Base-by-base conservation (phyloP, 2,329 filamentous ascomycete species). In the Diaporthe eres region DNA sequence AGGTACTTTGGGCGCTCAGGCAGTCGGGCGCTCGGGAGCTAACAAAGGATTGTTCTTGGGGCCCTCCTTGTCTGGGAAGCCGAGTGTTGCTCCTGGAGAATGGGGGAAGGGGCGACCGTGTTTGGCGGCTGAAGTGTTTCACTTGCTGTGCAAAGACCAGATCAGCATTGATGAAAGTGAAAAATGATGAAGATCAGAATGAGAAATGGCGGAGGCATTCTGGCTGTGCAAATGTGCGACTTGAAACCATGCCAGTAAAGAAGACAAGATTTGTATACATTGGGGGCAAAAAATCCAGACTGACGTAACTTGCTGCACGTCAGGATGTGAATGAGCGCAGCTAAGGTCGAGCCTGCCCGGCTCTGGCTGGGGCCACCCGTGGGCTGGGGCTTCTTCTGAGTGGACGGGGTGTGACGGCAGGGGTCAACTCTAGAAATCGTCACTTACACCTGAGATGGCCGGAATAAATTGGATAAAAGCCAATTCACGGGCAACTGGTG, bases 221-320 rank as follows among this genome's bases (percentile, higher is more conserved):
- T n/a, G 65, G 19, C 47, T 39, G 31, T 28, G 44, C 10, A 25
- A 15, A 34, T 60, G 37, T 44, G 60, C 28, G 15, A 42, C 49
- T n/a, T 44, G 31, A 25, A 39, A 25, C 31, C 15, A 39, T 10
- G 31, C 47, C 47, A 53, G 2, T 15, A 10, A 19, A 22, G 28
- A 4, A 22, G n/a, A 8, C 34, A 55, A n/a, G 37, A n/a, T 28
- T 39, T 55, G 34, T 39, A 13, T 19, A 22, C 7, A n/a, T 39
- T 25, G 60, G 57, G n/a, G 42, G 44, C n/a, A 42, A 60, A 28
- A 53, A 44, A 44, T 12, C 37, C 71, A 28, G 49, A 73, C 58
- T 73, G 71, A 73, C 71, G 71, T 73, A 73, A 55, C 71, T 57
- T 22, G 71, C 31, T 44, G 55, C 31, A 61, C 13, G 57, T 39